Evolutionary conservation across 1,284 basidiomycete genomes (phyloP).

Genomic region (Irpex lacteus): DNA sequence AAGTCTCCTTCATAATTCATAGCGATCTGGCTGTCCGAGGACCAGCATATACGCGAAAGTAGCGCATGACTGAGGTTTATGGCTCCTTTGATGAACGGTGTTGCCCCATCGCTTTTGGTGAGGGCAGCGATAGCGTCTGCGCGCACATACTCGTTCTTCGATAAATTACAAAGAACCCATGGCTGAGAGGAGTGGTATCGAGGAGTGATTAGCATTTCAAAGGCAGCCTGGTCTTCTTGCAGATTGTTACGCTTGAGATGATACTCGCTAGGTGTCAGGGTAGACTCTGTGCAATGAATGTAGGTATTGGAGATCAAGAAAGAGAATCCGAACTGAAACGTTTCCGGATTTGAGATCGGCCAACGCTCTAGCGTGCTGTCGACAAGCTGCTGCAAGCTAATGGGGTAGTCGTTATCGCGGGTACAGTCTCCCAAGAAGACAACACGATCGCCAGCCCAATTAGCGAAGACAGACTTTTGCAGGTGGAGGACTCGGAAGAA

Average conservation of each 20-base stretch:
- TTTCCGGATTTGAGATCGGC: background rate
- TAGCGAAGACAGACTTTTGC: background rate
- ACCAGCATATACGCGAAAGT: slow-evolving; percentile 4
- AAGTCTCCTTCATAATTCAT: background rate
- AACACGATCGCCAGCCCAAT: background rate
- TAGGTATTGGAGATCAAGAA: background rate
- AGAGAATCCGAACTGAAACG: background rate
- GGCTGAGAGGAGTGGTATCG: background rate
- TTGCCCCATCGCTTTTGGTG: background rate
- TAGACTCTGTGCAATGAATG: background rate
- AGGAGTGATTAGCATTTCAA: background rate
- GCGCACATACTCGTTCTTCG: background rate
- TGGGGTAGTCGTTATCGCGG: background rate
- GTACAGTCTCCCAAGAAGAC: background rate
- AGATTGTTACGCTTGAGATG: background rate
- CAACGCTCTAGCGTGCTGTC: background rate
- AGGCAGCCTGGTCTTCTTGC: no score
- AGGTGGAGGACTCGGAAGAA: background rate
- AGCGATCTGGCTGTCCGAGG: background rate
- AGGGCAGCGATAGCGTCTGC: background rate
- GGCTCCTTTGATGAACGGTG: background rate
- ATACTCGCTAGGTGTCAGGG: background rate
- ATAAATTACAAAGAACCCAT: slow-evolving; percentile 4
- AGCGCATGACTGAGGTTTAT: background rate
- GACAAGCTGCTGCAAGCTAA: background rate